Base-by-base conservation (phyloP, 2,329 filamentous ascomycete species). In the Nigrograna mackinnonii region DNA sequence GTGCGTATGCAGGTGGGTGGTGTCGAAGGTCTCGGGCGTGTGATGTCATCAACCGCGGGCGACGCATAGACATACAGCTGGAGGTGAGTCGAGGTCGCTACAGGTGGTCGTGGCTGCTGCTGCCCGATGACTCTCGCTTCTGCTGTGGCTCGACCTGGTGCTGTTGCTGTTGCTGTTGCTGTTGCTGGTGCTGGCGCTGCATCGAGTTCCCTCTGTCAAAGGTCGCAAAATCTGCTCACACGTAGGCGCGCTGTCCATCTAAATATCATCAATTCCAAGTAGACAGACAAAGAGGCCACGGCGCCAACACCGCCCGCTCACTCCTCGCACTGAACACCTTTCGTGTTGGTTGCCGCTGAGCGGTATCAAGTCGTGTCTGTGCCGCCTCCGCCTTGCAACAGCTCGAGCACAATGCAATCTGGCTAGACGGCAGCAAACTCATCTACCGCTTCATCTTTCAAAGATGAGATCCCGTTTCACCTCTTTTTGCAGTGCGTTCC, bases 21-120 rank as follows among this genome's bases (percentile, higher is more conserved):
- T n/a, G n/a, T n/a, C n/a, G n/a, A 20, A 18, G 43, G 33, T 17
- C 17, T 31, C 5, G 33, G 36, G 40, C 45, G 37, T 37, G 43
- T 46, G 45, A 52, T 40, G 50, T 50, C 47, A 47, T 39, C 24
- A 28, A 28, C 24, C 24, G 24, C 9, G 24, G 24, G 24, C 24
- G 9, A n/a, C 9, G 24, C 9, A 9, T 9, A 28, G 24, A 28
- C 24, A n/a, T 9, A n/a, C 9, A n/a, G 24, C 24, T 28, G 24
- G 9, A 28, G 24, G 24, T 28, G n/a, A 28, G 24, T n/a, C 9
- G 24, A 28, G 24, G n/a, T n/a, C n/a, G n/a, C n/a, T n/a, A 28
- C 9, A 9, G 24, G n/a, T 28, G 24, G 24, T 28, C 9, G 9
- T 28, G 24, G n/a, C 9, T n/a, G 9, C 24, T n/a, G 9, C 24